Conservation (phyloP, 768 basidiomycete genomes). For the Trametes punicea region DNA sequence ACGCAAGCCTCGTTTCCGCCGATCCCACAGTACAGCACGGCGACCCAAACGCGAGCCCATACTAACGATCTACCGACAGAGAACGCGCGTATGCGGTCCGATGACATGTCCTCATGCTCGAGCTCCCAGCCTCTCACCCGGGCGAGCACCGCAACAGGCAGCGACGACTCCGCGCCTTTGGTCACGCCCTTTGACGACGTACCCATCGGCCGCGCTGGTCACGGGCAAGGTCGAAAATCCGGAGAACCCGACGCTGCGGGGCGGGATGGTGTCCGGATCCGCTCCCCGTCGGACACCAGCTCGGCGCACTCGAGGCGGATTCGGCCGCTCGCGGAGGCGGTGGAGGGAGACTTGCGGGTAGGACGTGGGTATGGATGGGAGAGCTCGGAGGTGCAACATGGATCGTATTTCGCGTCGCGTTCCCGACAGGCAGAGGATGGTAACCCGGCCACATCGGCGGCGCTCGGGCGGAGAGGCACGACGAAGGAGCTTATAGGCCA, state of each 20-base stretch:
- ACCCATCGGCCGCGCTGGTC: background rate
- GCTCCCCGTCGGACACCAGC: background rate
- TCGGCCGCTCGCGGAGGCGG: background rate
- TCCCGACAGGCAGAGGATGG: background rate
- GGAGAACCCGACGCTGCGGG: background rate
- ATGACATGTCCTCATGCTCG: background rate
- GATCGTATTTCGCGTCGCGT: conserved; percentile 3
- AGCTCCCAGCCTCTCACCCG: background rate
- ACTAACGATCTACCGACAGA: no score
- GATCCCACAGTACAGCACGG: no score
- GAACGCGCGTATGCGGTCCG: background rate
- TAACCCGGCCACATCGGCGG: background rate
- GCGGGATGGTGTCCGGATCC: conserved; percentile 1
- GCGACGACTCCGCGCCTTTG: conserved; percentile 4
- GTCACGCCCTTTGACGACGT: conserved; percentile 10
- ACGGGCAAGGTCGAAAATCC: background rate
- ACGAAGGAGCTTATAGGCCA: conserved; percentile 52
- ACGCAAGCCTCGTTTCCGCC: background rate
- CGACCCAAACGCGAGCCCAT: no score
- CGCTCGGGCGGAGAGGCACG: conserved; percentile 26
- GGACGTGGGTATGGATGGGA: no score
- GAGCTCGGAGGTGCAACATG: background rate
- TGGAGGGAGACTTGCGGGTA: no score
- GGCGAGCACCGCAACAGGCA: conserved; percentile 9
- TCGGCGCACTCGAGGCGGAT: background rate